Conservation (phyloP, 202 grass and related monocot species). For the Schoenoplectus tabernaemontani region DNA sequence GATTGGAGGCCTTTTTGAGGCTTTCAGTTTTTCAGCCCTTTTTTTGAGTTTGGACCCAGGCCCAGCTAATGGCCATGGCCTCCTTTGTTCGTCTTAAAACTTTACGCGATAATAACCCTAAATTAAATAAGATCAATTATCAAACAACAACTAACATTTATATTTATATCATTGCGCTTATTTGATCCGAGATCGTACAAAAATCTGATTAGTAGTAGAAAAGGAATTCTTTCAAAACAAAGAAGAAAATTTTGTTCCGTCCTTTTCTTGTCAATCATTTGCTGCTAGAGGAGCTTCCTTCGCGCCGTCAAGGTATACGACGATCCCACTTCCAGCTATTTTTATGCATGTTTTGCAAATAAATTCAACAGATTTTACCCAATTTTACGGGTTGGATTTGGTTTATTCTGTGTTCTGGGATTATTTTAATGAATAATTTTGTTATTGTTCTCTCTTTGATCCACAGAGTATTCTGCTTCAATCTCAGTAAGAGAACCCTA, state of each 20-base stretch:
- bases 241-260: background rate
- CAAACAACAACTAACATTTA: background rate
- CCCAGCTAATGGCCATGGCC: background rate
- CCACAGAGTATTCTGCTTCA: background rate
- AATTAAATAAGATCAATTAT: background rate
- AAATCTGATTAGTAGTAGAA: background rate
- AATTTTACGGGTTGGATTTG: background rate
- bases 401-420: background rate
- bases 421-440: background rate
- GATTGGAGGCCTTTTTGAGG: background rate
- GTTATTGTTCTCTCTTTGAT: background rate
- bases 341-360: background rate
- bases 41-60: background rate
- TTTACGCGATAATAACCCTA: too few relatives aligned
- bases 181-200: background rate
- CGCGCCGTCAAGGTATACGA: background rate
- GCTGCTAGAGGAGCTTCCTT: background rate
- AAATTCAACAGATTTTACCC: background rate
- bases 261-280: background rate
- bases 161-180: background rate
- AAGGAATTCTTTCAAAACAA: background rate
- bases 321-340: too few relatives aligned
- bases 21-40: background rate
- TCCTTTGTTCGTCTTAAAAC: background rate
- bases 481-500: background rate